These are phyloP conservation scores for Globisporangium cystogenes DNA, from an alignment of 352 stramenopile genomes.

Conservation along the genomic window DNA sequence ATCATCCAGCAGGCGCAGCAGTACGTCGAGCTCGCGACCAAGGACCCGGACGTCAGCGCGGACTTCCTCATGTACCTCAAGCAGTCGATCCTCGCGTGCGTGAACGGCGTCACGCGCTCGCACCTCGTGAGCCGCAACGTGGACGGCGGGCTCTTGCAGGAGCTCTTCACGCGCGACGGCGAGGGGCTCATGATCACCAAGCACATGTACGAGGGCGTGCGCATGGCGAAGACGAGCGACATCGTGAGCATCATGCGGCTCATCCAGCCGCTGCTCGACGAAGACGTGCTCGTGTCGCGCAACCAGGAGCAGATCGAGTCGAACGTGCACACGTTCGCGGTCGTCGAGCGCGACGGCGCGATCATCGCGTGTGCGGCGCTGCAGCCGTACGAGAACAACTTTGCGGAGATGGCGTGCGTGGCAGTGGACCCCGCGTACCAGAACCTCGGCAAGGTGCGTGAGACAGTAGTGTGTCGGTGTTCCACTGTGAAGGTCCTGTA, in stretches of 20 bases:
- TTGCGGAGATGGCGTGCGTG: constrained; percentile 89
- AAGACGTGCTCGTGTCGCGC: constrained; percentile 83
- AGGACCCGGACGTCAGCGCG: constrained; percentile 43
- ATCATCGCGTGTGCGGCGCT: constrained; percentile 88
- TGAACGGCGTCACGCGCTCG: constrained; percentile 80
- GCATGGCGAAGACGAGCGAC: constrained; percentile 88
- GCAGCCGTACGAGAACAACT: constrained; percentile 87
- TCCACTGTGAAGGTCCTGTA: not conserved
- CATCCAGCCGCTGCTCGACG: constrained; percentile 84
- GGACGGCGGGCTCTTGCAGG: constrained; percentile 90
- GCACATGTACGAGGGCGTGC: constrained; percentile 96
- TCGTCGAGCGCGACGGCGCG: constrained; percentile 85
- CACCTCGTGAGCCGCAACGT: constrained; percentile 85
- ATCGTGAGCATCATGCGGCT: constrained; percentile 88
- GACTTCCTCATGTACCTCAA: constrained; percentile 84
- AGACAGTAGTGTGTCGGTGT: not conserved
- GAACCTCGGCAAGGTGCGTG: constrained; percentile 73
- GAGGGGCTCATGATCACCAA: constrained; percentile 95
- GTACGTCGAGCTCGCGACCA: constrained; percentile 62
- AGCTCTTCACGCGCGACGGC: constrained; percentile 98
- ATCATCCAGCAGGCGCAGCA: constrained; percentile 79
- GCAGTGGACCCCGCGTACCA: constrained; percentile 87
- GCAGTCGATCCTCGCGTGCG: constrained; percentile 77
- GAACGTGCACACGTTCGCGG: constrained; percentile 84
- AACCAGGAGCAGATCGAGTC: constrained; percentile 88